A percentile compares a stretch with the other conserved stretches of the same genome.
These are phyloP conservation scores for Cutaneotrichosporon mucoides DNA, from an alignment of 1,284 basidiomycete genomes.

Conservation along the genomic window DNA sequence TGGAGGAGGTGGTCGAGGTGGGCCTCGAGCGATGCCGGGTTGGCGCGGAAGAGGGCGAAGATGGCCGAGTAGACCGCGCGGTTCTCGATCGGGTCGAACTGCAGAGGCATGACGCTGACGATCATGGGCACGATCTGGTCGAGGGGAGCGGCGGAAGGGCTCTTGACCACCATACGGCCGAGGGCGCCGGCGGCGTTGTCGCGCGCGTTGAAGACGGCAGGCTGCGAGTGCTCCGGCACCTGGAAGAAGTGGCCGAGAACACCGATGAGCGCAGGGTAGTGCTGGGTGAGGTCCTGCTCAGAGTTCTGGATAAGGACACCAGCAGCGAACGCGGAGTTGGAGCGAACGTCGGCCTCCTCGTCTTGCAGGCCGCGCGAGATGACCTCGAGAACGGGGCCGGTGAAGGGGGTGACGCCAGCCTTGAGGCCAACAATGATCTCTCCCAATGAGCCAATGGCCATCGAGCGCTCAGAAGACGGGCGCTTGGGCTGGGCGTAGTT, in stretches of 20 bases:
- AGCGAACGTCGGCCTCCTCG: conserved; percentile 83
- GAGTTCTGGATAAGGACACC: conserved; percentile 91
- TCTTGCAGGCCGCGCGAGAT: conserved; percentile 78
- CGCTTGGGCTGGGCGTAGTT: conserved; percentile 90
- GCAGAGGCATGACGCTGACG: conserved; percentile 75
- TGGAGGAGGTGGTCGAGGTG: conserved; percentile 77
- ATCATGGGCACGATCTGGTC: conserved; percentile 81
- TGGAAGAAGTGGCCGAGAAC: conserved; percentile 81
- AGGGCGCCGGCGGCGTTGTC: conserved; percentile 97
- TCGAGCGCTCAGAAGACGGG: conserved; percentile 84
- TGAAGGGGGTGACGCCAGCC: conserved; percentile 76
- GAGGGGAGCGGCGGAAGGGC: conserved; percentile 75
- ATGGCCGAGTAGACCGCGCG: conserved; percentile 82
- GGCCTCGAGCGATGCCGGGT: conserved; percentile 64
- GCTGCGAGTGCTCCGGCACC: conserved; percentile 54
- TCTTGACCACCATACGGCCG: conserved; percentile 80
- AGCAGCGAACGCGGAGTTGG: conserved; percentile 91
- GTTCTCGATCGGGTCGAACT: conserved; percentile 86
- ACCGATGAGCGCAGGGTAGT: conserved; percentile 72
- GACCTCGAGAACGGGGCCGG: conserved; percentile 70
- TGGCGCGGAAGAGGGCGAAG: conserved; percentile 78
- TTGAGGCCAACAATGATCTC: conserved; percentile 96
- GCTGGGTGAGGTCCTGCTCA: conserved; percentile 72
- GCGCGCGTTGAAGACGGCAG: conserved; percentile 72
- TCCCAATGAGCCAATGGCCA: conserved; percentile 88